A percentile compares a stretch with the other conserved stretches of the same genome.
Conservation (phyloP, 1,284 basidiomycete genomes). For the Pseudomicrostroma phylloplanum region DNA sequence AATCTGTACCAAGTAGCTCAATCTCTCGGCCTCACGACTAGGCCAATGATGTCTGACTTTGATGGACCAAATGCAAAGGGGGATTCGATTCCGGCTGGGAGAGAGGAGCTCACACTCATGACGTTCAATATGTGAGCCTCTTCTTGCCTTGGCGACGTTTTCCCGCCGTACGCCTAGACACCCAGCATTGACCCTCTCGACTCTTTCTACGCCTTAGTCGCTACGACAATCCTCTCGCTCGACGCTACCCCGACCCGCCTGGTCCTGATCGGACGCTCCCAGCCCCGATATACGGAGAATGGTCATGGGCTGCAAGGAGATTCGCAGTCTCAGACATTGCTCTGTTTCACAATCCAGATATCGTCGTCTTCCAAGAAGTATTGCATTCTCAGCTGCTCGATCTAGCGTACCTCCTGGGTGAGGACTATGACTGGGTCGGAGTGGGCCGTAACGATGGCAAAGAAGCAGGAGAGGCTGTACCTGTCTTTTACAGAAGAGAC, state of each 20-base stretch:
- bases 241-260: neutral
- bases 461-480: slow-evolving; percentile 28
- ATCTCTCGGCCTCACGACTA: neutral
- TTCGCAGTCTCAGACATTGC: slow-evolving; percentile 24
- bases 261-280: neutral
- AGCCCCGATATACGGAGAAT: slow-evolving; percentile 22
- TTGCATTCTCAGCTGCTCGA: slow-evolving; percentile 18
- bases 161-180: too few species aligned
- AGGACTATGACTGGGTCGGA: slow-evolving; percentile 26
- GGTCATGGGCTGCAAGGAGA: slow-evolving; percentile 21
- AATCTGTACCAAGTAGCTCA: neutral
- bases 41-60: neutral
- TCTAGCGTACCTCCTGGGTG: slow-evolving; percentile 11
- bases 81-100: neutral
- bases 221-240: neutral
- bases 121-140: neutral
- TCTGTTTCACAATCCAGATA: slow-evolving; percentile 29
- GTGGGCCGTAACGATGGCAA: slow-evolving; percentile 28
- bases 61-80: neutral
- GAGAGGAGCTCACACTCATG: slow-evolving; percentile 1
- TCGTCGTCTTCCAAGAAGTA: slow-evolving; percentile 35
- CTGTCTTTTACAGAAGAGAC: slow-evolving; percentile 27
- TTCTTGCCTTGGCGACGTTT: too few species aligned
- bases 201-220: neutral
- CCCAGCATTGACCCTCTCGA: too few species aligned